Evolutionary conservation across 352 stramenopile genomes (phyloP).

Genomic region (Globisporangium nagaii): DNA sequence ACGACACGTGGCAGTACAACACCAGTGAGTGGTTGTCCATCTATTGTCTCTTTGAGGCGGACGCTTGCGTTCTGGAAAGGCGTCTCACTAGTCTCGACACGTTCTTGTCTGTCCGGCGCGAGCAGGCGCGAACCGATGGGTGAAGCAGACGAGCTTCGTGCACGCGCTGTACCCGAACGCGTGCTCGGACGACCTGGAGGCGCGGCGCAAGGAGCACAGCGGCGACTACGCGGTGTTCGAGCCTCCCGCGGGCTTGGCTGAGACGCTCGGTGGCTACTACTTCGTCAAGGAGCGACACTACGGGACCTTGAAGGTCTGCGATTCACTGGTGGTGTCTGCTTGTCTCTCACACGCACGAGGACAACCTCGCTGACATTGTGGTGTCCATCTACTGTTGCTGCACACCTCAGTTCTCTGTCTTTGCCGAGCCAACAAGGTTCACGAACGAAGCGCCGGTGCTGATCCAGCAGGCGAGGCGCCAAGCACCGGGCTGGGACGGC

Average conservation of each 20-base stretch:
- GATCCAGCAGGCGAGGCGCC: slow-evolving; percentile 84
- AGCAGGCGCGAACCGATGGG: slow-evolving; percentile 77
- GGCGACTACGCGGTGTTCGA: slow-evolving; percentile 67
- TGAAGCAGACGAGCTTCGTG: slow-evolving; percentile 88
- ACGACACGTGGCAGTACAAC: slow-evolving; percentile 96
- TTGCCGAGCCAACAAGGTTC: slow-evolving; percentile 87
- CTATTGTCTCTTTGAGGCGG: background rate
- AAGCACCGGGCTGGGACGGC: slow-evolving; percentile 93
- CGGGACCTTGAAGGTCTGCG: slow-evolving; percentile 58
- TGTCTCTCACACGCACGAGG: background rate
- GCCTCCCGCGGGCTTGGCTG: slow-evolving; percentile 13
- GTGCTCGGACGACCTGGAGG: slow-evolving; percentile 89
- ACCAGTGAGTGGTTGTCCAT: slow-evolving; percentile 46
- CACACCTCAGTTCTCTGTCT: slow-evolving; percentile 88
- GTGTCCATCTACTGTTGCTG: too few species aligned
- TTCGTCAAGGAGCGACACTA: slow-evolving; percentile 72
- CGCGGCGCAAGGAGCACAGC: slow-evolving; percentile 50
- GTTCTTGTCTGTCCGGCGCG: too few species aligned
- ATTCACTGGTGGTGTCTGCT: background rate
- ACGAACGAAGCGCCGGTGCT: slow-evolving; percentile 58
- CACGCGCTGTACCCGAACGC: slow-evolving; percentile 84
- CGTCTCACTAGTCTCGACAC: too few species aligned
- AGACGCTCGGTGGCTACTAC: slow-evolving; percentile 50
- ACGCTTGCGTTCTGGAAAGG: too few species aligned
- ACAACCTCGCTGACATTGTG: too few species aligned